Evolutionary conservation across 805 yeast genomes (phyloP), one percentile per base, ranked within the genome.

Genomic region (Kodamaea restingae): DNA sequence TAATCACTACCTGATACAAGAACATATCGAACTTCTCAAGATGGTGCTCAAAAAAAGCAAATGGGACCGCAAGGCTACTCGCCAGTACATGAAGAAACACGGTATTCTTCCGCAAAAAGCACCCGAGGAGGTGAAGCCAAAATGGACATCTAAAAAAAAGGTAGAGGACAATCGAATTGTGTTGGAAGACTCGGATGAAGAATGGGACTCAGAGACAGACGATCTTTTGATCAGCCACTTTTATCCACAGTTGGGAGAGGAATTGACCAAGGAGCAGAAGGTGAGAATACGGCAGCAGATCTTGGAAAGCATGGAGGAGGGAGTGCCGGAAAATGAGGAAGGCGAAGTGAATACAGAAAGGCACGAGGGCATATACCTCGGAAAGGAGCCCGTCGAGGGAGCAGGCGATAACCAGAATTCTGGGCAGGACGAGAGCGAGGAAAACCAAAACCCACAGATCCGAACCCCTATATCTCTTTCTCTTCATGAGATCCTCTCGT

Each of bases 11-110:
- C n/a, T n/a, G n/a, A n/a, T n/a, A n/a, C n/a, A n/a, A n/a, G n/a
- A n/a, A n/a, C n/a, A n/a, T n/a, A n/a, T n/a, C n/a, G n/a, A n/a
- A n/a, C n/a, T n/a, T n/a, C n/a, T n/a, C n/a, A n/a, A n/a, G n/a
- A 68, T 68, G 74, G 74, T 68, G 35, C 49, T 68, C 37, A 63
- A 67, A 49, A 65, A 68, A 44, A 53, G 62, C 10, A 68, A 67
- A 52, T 68, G 72, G 69, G 73, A 68, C 49, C 61, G 60, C 42
- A 65, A 63, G 52, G 71, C 73, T 34, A 69, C 63, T 46, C 41
- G 50, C 43, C 51, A 53, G 43, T 68, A 63, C 41, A 53, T 65
- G 55, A 58, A 55, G 44, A 69, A 69, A 45, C 74, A 69, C 49
- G 70, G 70, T n/a, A 38, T 47, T 14, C 33, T 31, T 15, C 51